These are phyloP conservation scores for Wickerhamomyces alni DNA, from an alignment of 805 yeast genomes.

Conservation along the genomic window DNA sequence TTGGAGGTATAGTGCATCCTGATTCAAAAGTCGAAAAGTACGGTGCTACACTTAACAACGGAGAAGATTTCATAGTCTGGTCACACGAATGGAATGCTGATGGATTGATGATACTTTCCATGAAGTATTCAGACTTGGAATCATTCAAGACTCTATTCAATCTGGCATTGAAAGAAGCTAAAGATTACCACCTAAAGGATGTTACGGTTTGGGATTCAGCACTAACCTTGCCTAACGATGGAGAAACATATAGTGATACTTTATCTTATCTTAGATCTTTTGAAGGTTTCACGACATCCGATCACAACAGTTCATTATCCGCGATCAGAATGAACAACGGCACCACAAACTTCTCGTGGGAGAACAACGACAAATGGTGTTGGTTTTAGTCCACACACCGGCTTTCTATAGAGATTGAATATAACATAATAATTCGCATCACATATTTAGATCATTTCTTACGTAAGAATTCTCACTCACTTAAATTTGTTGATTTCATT, in stretches of 20 bases:
- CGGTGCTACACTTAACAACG: constrained; percentile 24
- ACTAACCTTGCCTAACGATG: constrained; percentile 13
- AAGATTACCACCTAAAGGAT: constrained; percentile 18
- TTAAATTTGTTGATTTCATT: too few species aligned
- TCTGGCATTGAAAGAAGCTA: constrained; percentile 31
- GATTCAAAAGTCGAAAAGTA: constrained; percentile 14
- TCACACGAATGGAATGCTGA: constrained; percentile 35
- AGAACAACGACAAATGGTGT: constrained; percentile 38
- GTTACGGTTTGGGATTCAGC: constrained; percentile 35
- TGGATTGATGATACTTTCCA: constrained; percentile 20
- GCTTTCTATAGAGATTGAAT: neutral
- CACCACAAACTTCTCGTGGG: constrained; percentile 30
- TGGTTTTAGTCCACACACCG: constrained; percentile 34
- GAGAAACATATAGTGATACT: neutral
- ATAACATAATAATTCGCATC: too few species aligned
- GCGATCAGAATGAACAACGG: constrained; percentile 31
- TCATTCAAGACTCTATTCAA: constrained; percentile 24
- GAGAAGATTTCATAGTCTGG: constrained; percentile 36
- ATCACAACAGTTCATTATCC: constrained; percentile 29
- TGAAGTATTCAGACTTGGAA: constrained; percentile 12
- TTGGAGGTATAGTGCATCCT: constrained; percentile 24
- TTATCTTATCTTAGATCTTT: constrained; percentile 7
- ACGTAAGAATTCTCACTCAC: too few species aligned
- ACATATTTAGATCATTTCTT: too few species aligned
- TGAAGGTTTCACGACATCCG: constrained; percentile 20